Conservation (phyloP, 768 basidiomycete genomes). For the Mycena indigotica region DNA sequence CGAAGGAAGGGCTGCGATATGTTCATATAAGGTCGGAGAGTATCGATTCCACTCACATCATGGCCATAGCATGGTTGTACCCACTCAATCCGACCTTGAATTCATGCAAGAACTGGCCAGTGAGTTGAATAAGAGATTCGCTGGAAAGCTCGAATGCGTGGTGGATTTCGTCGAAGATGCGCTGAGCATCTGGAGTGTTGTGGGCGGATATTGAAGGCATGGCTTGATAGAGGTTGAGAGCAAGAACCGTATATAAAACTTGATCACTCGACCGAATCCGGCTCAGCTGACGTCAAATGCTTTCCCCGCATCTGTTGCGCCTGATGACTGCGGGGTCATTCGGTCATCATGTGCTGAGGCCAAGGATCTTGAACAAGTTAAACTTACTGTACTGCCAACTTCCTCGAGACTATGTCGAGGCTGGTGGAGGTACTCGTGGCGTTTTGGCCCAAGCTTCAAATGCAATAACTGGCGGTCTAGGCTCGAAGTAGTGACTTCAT, state of each 20-base stretch:
- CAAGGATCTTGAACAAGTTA: no score
- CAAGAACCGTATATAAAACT: no score
- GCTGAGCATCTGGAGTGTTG: slow-evolving; percentile 45
- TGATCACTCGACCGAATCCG: neutral
- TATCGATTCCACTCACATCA: slow-evolving; percentile 65
- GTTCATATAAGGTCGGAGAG: neutral
- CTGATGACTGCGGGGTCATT: no score
- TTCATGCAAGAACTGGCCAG: slow-evolving; percentile 79
- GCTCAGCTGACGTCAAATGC: neutral
- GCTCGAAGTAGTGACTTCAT: no score
- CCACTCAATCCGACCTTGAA: slow-evolving; percentile 69
- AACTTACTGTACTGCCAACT: no score
- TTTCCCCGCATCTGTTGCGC: no score
- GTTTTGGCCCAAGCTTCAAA: no score
- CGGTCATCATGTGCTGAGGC: no score
- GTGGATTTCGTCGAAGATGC: slow-evolving; percentile 65
- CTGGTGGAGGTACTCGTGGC: no score
- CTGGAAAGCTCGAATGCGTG: slow-evolving; percentile 69
- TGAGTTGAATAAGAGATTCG: slow-evolving; percentile 66
- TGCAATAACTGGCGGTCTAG: no score
- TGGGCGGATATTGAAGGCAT: slow-evolving; percentile 50
- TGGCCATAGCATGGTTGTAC: slow-evolving; percentile 85
- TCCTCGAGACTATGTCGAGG: no score
- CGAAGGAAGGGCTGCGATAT: slow-evolving; percentile 79
- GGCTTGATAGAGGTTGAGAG: slow-evolving; percentile 10